Base-by-base conservation (phyloP, 2,329 filamentous ascomycete species). In the Coniochaeta pulveracea region DNA sequence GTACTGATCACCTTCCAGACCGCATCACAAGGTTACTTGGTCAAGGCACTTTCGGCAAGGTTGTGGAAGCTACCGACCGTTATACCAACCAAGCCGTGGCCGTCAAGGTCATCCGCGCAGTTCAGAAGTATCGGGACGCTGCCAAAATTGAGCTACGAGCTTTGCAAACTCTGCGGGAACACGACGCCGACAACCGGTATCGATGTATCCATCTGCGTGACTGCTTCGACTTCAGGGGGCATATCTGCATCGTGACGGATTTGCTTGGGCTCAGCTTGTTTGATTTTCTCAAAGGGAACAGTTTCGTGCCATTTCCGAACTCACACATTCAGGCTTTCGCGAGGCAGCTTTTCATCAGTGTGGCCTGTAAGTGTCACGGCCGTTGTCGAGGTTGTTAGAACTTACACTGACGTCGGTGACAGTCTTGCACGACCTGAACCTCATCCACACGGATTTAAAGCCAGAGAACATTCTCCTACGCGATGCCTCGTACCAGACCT, bases 291-390 rank as follows among this genome's bases (percentile, higher is more conserved):
- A 98, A 98, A 62, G 79, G 80, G 49, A 96, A 96, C 51, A 73
- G 75, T 43, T 98, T 98, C 51, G 86, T 94, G n/a, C 91, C 91
- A 1, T 98, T 98, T 50, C 91, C 91, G 10, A 96, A 93, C 65
- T 95, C 86, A 43, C 91, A 98, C 57, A 98, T 98, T 38, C 91
- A 96, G 57, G 89, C 76, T 53, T 96, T 98, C 65, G 91, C 91
- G 31, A 77, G 89, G 32, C 91, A 98, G 54, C 66, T 98, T 11
- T 83, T 98, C 40, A 96, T 88, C n/a, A 96, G 89, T 49, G 93
- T 98, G 49, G 91, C 91, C 37, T 98, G 85, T 93, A 64, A 69
- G 85, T 76, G 18, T 32, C 8, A 27, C 11, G 19, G 10, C 17
- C 11, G n/a, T 11, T 33, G 19, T 3, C 25, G 10, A 18, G 12